A percentile compares a stretch with the other conserved stretches of the same genome.
phyloP scores from a whole-genome alignment of 73 alveolate genomes.

The Symbiodinium natans region DNA sequence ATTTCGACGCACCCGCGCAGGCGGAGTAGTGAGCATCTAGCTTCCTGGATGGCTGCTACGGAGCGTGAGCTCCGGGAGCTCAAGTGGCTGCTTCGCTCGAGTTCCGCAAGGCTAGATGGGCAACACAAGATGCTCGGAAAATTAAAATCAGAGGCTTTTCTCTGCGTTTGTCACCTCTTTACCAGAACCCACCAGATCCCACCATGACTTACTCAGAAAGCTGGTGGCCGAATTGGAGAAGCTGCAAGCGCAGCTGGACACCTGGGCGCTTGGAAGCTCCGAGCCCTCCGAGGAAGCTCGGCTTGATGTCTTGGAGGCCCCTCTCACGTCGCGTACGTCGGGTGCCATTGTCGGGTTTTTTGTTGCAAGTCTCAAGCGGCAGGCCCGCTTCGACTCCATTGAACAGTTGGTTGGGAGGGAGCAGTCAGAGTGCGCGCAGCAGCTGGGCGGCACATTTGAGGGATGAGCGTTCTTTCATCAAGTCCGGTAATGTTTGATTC shows the following conservation, averaged over 20 bases:
- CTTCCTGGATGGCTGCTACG: constrained; percentile 90
- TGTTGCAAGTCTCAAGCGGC: neutral
- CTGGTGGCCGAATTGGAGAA: constrained; percentile 74
- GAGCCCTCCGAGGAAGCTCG: constrained; percentile 36
- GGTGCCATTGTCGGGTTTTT: neutral
- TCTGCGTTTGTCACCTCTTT: too few species aligned
- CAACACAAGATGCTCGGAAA: constrained; percentile 32
- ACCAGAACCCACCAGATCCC: too few species aligned
- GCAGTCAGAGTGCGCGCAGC: constrained; percentile 90
- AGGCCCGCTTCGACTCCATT: constrained; percentile 81
- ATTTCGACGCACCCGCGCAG: constrained; percentile 7
- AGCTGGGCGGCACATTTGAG: neutral
- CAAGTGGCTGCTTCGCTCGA: constrained; percentile 71
- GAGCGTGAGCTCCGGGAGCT: constrained; percentile 82
- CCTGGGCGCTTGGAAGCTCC: constrained; percentile 26
- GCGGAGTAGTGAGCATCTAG: constrained; percentile 77
- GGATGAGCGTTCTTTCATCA: neutral
- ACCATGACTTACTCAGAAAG: constrained; percentile 24
- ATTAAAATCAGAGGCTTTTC: too few species aligned
- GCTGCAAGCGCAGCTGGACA: constrained; percentile 56
- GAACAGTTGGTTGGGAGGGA: constrained; percentile 88
- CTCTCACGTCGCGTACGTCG: too few species aligned
- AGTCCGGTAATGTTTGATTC: neutral
- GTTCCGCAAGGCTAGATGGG: constrained; percentile 64
- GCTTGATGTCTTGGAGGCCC: constrained; percentile 44